Evolutionary conservation across 2,329 filamentous ascomycete species (phyloP), one percentile per base, ranked within the genome.

Genomic region (Botrytis elliptica): DNA sequence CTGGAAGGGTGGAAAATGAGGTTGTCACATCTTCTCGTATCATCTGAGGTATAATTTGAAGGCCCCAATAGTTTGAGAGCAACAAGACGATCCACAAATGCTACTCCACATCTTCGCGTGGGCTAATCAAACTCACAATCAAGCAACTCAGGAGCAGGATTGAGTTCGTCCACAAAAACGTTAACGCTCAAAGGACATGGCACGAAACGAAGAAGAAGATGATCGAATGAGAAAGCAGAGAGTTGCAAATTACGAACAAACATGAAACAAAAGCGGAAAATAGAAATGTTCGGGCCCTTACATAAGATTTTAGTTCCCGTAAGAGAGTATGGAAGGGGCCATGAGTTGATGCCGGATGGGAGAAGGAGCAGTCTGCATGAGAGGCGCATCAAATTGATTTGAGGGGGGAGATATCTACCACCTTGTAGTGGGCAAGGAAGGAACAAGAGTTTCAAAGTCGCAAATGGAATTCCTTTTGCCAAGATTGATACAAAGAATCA

Each of bases 231-330:
- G 1, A 18, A 29, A 46, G 4, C 49, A n/a, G 18, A 38, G 18
- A 68, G 7, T 6, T 55, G 14, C 2, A 1, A 40, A 33, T 33
- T n/a, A 8, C 52, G 20, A 70, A 60, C 9, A 46, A 25, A 70
- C 5, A 44, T 62, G 59, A 71, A 64, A 33, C 42, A 14, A 38
- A 18, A 16, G 20, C 9, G 22, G 40, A 40, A 52, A 52, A 52
- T 22, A 49, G 42, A 40, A 60, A 38, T 18, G 2, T 7, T 36
- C 29, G 10, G 38, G 20, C 3, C 16, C 14, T 71, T 40, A 22
- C 8, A 64, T 64, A 25, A 71, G 20, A 71, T 64, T 64, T 64
- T 64, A 71, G 57, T 6, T 38, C 46, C 57, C 25, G 40, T 22
- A 2, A 18, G 65, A 40, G n/a, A 40, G 5, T 40, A n/a, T 14